Percentiles rank a stretch among this genome's conserved stretches.
These are phyloP conservation scores for Globisporangium lucens DNA, from an alignment of 352 stramenopile genomes.

Conservation along the genomic window DNA sequence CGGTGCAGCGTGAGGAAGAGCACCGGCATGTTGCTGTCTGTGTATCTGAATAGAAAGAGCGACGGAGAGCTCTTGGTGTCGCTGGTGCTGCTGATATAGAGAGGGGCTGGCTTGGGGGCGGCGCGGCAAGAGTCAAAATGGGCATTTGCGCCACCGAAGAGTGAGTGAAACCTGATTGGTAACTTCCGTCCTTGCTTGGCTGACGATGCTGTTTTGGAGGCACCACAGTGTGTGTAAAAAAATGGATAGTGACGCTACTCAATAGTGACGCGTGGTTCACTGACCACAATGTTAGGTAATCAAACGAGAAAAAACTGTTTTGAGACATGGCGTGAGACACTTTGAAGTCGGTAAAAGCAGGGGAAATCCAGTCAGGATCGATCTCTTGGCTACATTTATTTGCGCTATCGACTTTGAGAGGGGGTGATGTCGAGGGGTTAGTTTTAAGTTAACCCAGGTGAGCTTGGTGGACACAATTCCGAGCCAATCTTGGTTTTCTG, in stretches of 20 bases:
- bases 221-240: background rate
- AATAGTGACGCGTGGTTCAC: slow-evolving; percentile 1
- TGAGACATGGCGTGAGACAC: slow-evolving; percentile 9
- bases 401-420: slow-evolving; percentile 2
- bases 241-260: background rate
- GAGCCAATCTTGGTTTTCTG: too few relatives aligned
- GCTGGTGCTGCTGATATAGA: background rate
- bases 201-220: background rate
- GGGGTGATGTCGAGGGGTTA: background rate
- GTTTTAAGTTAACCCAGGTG: background rate
- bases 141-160: background rate
- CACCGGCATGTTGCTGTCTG: slow-evolving; percentile 32
- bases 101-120: background rate
- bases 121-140: slow-evolving; percentile 6
- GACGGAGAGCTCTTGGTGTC: background rate
- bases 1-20: slow-evolving; percentile 48
- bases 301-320: too few relatives aligned
- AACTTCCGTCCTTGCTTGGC: background rate
- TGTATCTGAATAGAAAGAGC: background rate
- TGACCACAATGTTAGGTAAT: background rate
- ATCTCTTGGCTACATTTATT: slow-evolving; percentile 9
- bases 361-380: background rate
- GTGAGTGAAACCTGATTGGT: background rate
- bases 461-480: background rate
- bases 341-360: background rate